Evolutionary conservation across 2,329 filamentous ascomycete genomes (phyloP).

Genomic region (Aspergillus hiratsukae): DNA sequence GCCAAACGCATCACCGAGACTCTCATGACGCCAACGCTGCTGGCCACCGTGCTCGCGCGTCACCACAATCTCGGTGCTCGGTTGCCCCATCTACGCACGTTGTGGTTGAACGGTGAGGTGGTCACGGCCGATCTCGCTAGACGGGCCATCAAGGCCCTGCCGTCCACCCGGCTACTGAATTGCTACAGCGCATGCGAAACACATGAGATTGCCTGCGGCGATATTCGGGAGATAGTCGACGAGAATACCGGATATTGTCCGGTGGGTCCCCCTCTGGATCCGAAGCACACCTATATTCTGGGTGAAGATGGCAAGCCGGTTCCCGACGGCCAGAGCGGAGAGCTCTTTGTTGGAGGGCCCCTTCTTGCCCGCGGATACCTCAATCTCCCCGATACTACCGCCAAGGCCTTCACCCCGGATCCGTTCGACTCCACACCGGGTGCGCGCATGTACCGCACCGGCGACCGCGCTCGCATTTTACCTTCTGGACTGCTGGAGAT

Average conservation of each 20-base stretch:
- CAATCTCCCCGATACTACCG: constrained; percentile 73
- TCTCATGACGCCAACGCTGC: constrained; percentile 75
- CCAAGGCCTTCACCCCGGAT: constrained; percentile 65
- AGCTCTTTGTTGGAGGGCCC: constrained; percentile 71
- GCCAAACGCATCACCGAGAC: constrained; percentile 69
- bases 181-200: constrained; percentile 81
- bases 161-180: constrained; percentile 66
- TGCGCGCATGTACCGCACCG: constrained; percentile 69
- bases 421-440: constrained; percentile 57
- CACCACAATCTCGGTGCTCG: constrained; percentile 61
- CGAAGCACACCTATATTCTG: constrained; percentile 66
- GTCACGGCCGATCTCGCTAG: constrained; percentile 72
- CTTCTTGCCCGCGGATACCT: constrained; percentile 73
- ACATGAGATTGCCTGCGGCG: constrained; percentile 73
- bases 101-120: constrained; percentile 81
- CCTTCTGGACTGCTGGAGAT: constrained; percentile 68
- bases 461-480: constrained; percentile 64
- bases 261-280: constrained; percentile 66
- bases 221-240: constrained; percentile 64
- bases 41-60: constrained; percentile 68
- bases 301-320: constrained; percentile 65
- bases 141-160: constrained; percentile 63
- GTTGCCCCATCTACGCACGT: constrained; percentile 62
- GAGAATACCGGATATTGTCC: constrained; percentile 65
- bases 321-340: constrained; percentile 59